These are phyloP conservation scores for Cenchrus purpureus DNA, from an alignment of 176 grass and related monocot genomes.

Conservation along the genomic window DNA sequence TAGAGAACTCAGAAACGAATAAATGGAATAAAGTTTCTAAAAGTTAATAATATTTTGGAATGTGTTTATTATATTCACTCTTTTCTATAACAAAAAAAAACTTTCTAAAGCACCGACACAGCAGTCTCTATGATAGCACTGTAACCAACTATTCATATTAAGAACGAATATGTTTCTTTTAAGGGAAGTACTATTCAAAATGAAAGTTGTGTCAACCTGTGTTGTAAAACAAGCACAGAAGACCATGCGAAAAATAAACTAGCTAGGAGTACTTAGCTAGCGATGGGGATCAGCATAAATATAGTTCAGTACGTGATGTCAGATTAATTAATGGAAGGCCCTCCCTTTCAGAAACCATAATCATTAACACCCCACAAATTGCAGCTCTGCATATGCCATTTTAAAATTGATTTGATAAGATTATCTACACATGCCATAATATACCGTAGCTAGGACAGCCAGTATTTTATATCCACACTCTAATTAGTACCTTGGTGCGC, in stretches of 20 bases:
- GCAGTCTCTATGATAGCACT: neutral
- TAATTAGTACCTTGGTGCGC: constrained; percentile 31
- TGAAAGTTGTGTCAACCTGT: neutral
- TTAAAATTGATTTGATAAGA: constrained; percentile 48
- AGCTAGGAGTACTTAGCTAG: neutral
- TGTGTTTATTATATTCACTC: neutral
- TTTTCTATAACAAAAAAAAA: neutral
- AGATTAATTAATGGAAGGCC: constrained; percentile 10
- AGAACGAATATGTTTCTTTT: neutral
- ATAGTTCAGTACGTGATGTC: neutral
- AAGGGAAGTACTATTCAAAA: neutral
- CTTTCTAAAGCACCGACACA: no score
- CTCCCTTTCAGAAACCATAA: constrained; percentile 26
- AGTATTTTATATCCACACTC: constrained; percentile 41
- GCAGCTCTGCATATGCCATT: constrained; percentile 21
- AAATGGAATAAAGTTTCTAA: neutral
- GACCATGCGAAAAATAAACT: neutral
- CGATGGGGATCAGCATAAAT: neutral
- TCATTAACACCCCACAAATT: constrained; percentile 46
- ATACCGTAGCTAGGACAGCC: constrained; percentile 43
- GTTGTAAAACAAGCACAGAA: neutral
- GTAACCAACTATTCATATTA: neutral
- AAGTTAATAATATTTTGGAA: neutral
- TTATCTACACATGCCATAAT: constrained; percentile 53
- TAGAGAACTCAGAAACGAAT: neutral